phyloP scores from a whole-genome alignment of 805 yeast genomes.

The Kazachstania bromeliacearum region DNA sequence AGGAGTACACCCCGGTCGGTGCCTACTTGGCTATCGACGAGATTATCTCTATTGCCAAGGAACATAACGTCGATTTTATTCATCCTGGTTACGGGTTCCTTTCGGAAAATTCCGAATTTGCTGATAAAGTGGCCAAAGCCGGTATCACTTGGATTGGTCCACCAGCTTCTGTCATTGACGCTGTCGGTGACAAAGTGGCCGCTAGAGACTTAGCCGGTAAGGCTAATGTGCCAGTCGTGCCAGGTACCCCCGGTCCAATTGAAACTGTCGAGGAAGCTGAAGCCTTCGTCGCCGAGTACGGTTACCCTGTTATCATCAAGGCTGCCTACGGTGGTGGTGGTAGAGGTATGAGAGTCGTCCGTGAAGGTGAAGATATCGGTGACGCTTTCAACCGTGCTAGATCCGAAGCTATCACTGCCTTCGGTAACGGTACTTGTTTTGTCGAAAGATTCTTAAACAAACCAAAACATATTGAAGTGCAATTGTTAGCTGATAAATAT shows the following conservation, averaged over 20 bases:
- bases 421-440: constrained; percentile 97
- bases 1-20: constrained; percentile 89
- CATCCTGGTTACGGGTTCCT: constrained; percentile 91
- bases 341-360: constrained; percentile 98
- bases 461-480: constrained; percentile 98
- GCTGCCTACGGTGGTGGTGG: constrained; percentile 99
- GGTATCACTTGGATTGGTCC: constrained; percentile 98
- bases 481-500: constrained; percentile 82
- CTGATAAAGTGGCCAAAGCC: constrained; percentile 77
- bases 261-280: constrained; percentile 67
- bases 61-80: constrained; percentile 72
- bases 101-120: constrained; percentile 88
- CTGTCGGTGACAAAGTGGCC: constrained; percentile 94
- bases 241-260: constrained; percentile 97
- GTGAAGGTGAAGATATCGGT: constrained; percentile 86
- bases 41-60: constrained; percentile 75
- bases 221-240: constrained; percentile 85
- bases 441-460: constrained; percentile 89
- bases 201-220: constrained; percentile 81
- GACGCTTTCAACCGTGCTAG: constrained; percentile 92
- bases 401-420: constrained; percentile 90
- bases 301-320: constrained; percentile 93
- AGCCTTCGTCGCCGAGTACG: constrained; percentile 72
- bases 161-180: constrained; percentile 72
- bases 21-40: constrained; percentile 95